Percentiles rank a stretch among this genome's conserved stretches.
Conservation (phyloP, 169 alveolate species). For the Besnoitia besnoiti region DNA sequence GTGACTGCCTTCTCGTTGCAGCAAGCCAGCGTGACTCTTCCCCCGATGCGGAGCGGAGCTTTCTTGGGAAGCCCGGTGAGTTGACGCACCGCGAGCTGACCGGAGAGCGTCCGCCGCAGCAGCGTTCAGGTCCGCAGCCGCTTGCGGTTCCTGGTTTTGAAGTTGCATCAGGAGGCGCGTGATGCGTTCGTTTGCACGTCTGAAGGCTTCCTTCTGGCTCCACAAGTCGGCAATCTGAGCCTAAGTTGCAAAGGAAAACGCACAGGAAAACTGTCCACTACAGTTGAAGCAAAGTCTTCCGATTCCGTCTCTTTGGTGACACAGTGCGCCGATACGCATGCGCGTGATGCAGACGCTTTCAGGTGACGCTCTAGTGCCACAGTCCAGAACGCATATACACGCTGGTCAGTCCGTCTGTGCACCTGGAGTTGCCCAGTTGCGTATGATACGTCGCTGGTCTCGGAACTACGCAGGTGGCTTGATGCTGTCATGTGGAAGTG, state of each 20-base stretch:
- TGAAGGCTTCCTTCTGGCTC: slow-evolving; percentile 66
- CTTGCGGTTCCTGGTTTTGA: slow-evolving; percentile 46
- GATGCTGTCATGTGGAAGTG: too few species aligned
- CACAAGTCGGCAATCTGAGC: slow-evolving; percentile 49
- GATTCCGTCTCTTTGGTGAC: too few species aligned
- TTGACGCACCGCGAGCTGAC: slow-evolving; percentile 10
- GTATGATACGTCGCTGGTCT: too few species aligned
- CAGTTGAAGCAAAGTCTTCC: neutral
- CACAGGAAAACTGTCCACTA: neutral
- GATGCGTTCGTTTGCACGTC: slow-evolving; percentile 57
- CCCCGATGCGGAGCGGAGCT: neutral
- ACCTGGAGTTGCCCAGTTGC: too few species aligned
- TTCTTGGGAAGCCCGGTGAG: neutral
- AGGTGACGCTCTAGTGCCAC: too few species aligned
- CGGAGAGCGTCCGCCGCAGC: neutral
- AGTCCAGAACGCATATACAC: too few species aligned
- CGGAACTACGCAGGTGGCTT: too few species aligned
- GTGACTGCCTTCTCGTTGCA: neutral
- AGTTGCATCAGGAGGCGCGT: slow-evolving; percentile 29
- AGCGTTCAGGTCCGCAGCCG: slow-evolving; percentile 32
- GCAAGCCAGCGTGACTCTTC: neutral
- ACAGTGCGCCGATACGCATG: too few species aligned
- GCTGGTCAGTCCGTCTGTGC: too few species aligned
- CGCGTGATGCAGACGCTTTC: too few species aligned
- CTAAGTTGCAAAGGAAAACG: neutral